A percentile compares a stretch with the other conserved stretches of the same genome.
Conservation (phyloP, 1,284 basidiomycete species). For the Sanghuangporus sanghuang region DNA sequence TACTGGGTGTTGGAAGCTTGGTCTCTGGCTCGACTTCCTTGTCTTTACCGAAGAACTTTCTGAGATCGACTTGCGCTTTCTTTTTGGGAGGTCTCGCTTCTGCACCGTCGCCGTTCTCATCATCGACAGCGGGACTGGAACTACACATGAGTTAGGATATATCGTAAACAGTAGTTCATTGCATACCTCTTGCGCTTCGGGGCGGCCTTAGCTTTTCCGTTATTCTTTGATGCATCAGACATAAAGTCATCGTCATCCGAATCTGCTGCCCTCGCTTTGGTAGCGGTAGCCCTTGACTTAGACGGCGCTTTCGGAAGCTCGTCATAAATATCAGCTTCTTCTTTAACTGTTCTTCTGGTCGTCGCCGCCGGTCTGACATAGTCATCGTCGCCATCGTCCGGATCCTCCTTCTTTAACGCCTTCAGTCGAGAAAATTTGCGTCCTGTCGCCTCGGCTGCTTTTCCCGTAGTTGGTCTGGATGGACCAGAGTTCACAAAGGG, state of each 20-base stretch:
- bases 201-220: slow-evolving; percentile 20
- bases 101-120: slow-evolving; percentile 19
- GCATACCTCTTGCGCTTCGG: slow-evolving; percentile 25
- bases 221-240: slow-evolving; percentile 22
- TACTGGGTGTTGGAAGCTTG: slow-evolving; percentile 8
- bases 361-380: slow-evolving; percentile 8
- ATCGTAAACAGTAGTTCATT: neutral
- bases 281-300: neutral
- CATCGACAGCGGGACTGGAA: slow-evolving; percentile 17
- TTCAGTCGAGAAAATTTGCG: slow-evolving; percentile 8
- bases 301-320: neutral
- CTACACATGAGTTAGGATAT: neutral
- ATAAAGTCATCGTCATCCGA: slow-evolving; percentile 5
- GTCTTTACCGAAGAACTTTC: slow-evolving; percentile 9
- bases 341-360: slow-evolving; percentile 1
- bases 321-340: slow-evolving; percentile 5
- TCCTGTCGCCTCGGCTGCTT: slow-evolving; percentile 15
- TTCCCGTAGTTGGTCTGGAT: slow-evolving; percentile 7
- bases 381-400: slow-evolving; percentile 37
- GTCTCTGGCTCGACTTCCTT: slow-evolving; percentile 8
- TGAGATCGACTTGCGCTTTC: slow-evolving; percentile 5
- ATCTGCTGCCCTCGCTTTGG: neutral
- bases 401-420: slow-evolving; percentile 34
- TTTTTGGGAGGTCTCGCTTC: slow-evolving; percentile 24
- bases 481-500: slow-evolving; percentile 14